Evolutionary conservation across 1,284 basidiomycete genomes (phyloP).

Genomic region (Leucoagaricus sp.): DNA sequence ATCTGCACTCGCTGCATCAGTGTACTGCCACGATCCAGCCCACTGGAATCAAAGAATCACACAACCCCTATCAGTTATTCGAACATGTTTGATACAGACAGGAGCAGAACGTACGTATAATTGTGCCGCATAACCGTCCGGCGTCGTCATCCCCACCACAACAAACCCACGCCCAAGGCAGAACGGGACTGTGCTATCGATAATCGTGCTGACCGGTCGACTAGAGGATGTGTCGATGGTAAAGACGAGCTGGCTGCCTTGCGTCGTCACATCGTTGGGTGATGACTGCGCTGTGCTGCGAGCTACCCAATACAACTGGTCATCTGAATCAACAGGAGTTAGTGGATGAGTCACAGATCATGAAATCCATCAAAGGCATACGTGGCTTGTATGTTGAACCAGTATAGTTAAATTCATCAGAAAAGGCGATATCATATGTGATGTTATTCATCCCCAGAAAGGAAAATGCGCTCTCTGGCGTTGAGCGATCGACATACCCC

Average conservation of each 20-base stretch:
- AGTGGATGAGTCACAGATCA: neutral
- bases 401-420: constrained; percentile 12
- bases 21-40: constrained; percentile 10
- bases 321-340: neutral
- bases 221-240: neutral
- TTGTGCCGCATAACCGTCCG: neutral
- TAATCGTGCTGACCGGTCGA: constrained; percentile 3
- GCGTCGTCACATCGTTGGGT: constrained; percentile 1
- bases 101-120: neutral
- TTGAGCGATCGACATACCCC: constrained; percentile 5
- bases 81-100: neutral
- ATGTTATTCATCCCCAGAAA: constrained; percentile 6
- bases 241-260: constrained; percentile 2
- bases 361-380: neutral
- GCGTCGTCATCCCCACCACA: constrained; percentile 1
- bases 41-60: neutral
- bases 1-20: neutral
- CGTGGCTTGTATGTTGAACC: neutral
- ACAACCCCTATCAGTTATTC: neutral
- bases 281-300: neutral
- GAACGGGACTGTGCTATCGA: constrained; percentile 4
- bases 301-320: constrained; percentile 8
- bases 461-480: neutral
- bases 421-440: constrained; percentile 9
- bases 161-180: constrained; percentile 12